Conservation (phyloP, 768 basidiomycete species). For the Lenzites betulinus region DNA sequence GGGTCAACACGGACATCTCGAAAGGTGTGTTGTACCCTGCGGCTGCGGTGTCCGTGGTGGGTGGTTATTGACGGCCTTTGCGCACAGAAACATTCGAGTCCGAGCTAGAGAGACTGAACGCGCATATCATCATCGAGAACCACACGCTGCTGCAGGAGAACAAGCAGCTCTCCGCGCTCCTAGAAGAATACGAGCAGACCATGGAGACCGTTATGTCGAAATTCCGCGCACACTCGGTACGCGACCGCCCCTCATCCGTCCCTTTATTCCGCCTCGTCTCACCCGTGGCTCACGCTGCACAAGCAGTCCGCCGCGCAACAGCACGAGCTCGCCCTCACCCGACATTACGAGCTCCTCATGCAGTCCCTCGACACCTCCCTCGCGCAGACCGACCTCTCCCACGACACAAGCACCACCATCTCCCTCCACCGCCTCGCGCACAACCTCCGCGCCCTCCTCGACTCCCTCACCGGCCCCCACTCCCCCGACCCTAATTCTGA, state of each 20-base stretch:
- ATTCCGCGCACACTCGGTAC: conserved; percentile 87
- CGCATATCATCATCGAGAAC: conserved; percentile 91
- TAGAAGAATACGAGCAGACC: conserved; percentile 94
- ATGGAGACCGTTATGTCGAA: conserved; percentile 97
- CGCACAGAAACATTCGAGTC: conserved; percentile 84
- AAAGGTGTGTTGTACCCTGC: conserved; percentile 56
- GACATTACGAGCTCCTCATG: conserved; percentile 88
- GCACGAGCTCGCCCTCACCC: conserved; percentile 83
- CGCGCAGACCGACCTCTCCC: conserved; percentile 55
- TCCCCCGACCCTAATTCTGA: neutral
- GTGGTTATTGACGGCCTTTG: neutral
- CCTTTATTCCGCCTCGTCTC: conserved; percentile 7
- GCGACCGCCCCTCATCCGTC: conserved; percentile 32
- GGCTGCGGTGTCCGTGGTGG: conserved; percentile 37
- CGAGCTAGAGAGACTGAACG: conserved; percentile 87
- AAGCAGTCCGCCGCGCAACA: conserved; percentile 87
- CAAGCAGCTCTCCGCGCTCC: conserved; percentile 82
- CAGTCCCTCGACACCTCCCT: conserved; percentile 60
- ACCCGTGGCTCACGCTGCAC: neutral
- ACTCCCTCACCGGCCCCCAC: conserved; percentile 57
- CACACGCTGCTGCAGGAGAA: conserved; percentile 92
- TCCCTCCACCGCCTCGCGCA: conserved; percentile 74
- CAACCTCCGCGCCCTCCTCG: conserved; percentile 70
- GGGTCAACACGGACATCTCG: conserved; percentile 86
- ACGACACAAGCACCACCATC: conserved; percentile 59